Percentiles rank a stretch among this genome's conserved stretches.
These are phyloP conservation scores for Oryza meridionalis DNA, from an alignment of 176 grass and related monocot species.

Conservation along the genomic window DNA sequence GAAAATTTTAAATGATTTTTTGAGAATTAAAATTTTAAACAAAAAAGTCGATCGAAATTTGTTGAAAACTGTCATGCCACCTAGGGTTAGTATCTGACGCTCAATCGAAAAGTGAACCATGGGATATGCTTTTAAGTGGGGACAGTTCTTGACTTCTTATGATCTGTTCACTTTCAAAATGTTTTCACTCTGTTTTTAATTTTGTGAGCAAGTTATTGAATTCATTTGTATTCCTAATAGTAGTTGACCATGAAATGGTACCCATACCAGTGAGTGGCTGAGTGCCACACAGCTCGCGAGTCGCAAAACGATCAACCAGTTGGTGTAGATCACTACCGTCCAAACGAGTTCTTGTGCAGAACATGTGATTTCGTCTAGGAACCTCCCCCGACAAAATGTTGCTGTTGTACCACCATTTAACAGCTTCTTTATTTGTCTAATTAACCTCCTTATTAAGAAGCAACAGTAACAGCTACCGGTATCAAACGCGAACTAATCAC, in stretches of 20 bases:
- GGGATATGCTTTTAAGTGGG: no score
- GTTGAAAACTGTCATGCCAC: no score
- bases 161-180: neutral
- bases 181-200: no score
- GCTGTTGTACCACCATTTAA: neutral
- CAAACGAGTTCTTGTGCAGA: neutral
- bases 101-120: no score
- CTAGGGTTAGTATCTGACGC: no score
- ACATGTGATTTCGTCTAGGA: neutral
- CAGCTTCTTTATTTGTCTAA: neutral
- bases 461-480: neutral
- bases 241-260: neutral
- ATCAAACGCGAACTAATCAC: neutral
- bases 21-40: no score
- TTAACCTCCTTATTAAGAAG: neutral
- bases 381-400: neutral
- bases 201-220: neutral
- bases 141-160: no score
- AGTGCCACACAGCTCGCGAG: neutral
- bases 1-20: no score
- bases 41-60: no score
- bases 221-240: neutral
- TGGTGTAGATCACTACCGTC: neutral
- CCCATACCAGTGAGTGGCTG: neutral
- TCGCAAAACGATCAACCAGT: neutral